Base-by-base conservation (phyloP, 495 filamentous ascomycete genomes). In the Penicillium turbatum region DNA sequence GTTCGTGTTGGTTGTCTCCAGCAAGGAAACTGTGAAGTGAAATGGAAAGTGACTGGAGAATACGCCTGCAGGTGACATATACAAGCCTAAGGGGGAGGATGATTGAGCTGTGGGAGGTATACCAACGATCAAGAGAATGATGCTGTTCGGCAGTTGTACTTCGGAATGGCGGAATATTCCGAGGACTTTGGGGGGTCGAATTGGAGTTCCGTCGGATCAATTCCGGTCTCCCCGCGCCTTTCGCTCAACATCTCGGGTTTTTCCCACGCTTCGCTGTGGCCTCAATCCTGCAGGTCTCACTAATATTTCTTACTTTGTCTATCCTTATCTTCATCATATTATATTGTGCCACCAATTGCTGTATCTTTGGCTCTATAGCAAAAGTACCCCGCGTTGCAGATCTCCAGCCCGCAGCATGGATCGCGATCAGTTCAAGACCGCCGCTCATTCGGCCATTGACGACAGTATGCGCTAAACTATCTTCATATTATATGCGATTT, bases 361-460 rank as follows among this genome's bases (percentile, higher is more conserved):
- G 11, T 26, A 41, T 10, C 24, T n/a, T 21, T 5, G 29, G n/a
- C 9, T 17, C 26, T 16, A 15, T 19, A 43, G 41, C 35, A 27
- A 42, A 42, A 15, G 5, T 44, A 30, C 30, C 51, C 43, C 39
- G 30, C 50, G 6, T 21, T 21, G 48, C 48, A 51, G 32, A 52
- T 40, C 27, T 47, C 15, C 31, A 16, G 41, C 17, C 13, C 15
- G 15, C 54, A 64, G 24, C 12, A 97, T 97, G 92, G 84, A 97
- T 62, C 86, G 87, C 17, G 76, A 86, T 38, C 83, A 88, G 49
- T 97, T 97, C 73, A 74, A 85, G 46, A 79, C 83, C 54, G 91
- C 92, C 35, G 93, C 90, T 29, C 81, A 88, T 53, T 80, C 88
- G 31, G 86, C 87, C 30, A 83, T 96, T 58, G 87, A 96, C 44